A percentile compares a stretch with the other conserved stretches of the same genome.
Conservation (phyloP, 2,329 filamentous ascomycete genomes). For the Pseudocercospora ulei region DNA sequence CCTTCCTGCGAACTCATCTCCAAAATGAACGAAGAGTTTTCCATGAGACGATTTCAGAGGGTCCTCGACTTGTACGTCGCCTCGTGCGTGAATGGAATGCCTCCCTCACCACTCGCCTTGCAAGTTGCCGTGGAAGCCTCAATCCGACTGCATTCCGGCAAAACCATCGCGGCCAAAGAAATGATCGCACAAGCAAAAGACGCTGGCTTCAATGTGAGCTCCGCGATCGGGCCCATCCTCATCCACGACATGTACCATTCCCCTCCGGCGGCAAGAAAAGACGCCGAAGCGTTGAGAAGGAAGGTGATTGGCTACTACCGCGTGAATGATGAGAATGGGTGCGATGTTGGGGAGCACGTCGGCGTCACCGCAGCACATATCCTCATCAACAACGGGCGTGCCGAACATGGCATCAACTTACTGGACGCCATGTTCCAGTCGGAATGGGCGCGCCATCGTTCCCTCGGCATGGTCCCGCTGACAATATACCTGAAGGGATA, state of each 20-base stretch:
- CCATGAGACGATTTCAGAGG: slow-evolving; percentile 17
- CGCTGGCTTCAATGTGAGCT: slow-evolving; percentile 30
- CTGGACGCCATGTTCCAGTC: slow-evolving; percentile 28
- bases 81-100: slow-evolving; percentile 22
- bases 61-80: slow-evolving; percentile 26
- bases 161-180: slow-evolving; percentile 18
- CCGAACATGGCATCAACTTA: slow-evolving; percentile 28
- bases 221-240: slow-evolving; percentile 27
- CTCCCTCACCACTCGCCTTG: slow-evolving; percentile 25
- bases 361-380: slow-evolving; percentile 28
- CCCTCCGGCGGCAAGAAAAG: slow-evolving; percentile 8
- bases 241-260: slow-evolving; percentile 24
- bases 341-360: slow-evolving; percentile 26
- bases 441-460: slow-evolving; percentile 19
- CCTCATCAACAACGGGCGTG: slow-evolving; percentile 25
- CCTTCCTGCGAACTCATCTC: no score
- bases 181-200: slow-evolving; percentile 24
- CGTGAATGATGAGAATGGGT: slow-evolving; percentile 27
- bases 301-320: slow-evolving; percentile 30
- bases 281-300: slow-evolving; percentile 18
- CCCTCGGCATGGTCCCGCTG: slow-evolving; percentile 30
- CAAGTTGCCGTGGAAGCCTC: slow-evolving; percentile 30
- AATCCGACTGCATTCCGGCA: slow-evolving; percentile 23
- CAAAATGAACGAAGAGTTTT: slow-evolving; percentile 28
- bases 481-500: slow-evolving; percentile 32